Percentiles rank a stretch among this genome's conserved stretches.
phyloP scores from a whole-genome alignment of 495 filamentous ascomycete species.

The Neurospora sp. region DNA sequence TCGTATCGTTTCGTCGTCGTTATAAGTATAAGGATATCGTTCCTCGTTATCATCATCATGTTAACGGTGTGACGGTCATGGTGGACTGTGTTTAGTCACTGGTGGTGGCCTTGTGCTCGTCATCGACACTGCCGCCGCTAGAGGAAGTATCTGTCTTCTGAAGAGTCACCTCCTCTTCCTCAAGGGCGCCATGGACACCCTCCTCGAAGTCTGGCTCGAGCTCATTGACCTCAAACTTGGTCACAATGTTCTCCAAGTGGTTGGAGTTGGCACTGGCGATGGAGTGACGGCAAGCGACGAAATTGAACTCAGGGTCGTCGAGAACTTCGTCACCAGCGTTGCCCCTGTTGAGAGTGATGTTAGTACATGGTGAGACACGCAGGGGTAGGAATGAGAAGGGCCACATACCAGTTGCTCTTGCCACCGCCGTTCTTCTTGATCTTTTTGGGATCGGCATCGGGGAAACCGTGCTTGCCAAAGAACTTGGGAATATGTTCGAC shows the following conservation, averaged over 20 bases:
- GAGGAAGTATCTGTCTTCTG: slow-evolving; percentile 45
- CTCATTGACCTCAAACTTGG: slow-evolving; percentile 82
- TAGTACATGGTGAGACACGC: neutral
- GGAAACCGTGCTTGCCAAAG: slow-evolving; percentile 81
- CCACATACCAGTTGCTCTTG: slow-evolving; percentile 82
- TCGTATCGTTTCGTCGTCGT: neutral
- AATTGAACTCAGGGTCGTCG: slow-evolving; percentile 61
- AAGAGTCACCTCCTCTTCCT: slow-evolving; percentile 37
- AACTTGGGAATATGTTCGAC: slow-evolving; percentile 76
- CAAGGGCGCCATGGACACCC: slow-evolving; percentile 51
- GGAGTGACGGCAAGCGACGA: slow-evolving; percentile 76
- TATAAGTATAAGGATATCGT: neutral
- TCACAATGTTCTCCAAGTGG: slow-evolving; percentile 59
- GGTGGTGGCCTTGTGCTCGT: slow-evolving; percentile 23
- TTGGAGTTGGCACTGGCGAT: slow-evolving; percentile 63
- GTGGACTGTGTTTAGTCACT: slow-evolving; percentile 16
- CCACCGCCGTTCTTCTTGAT: slow-evolving; percentile 93
- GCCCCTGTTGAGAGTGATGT: slow-evolving; percentile 49
- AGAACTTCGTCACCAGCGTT: slow-evolving; percentile 71
- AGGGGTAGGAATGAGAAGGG: slow-evolving; percentile 1
- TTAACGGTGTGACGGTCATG: neutral
- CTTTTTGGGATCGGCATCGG: slow-evolving; percentile 78
- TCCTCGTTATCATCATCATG: neutral
- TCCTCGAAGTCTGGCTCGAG: slow-evolving; percentile 85
- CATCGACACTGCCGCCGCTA: slow-evolving; percentile 28